Evolutionary conservation across 768 basidiomycete species (phyloP).

Genomic region (Hygrophoropsis aurantiaca): DNA sequence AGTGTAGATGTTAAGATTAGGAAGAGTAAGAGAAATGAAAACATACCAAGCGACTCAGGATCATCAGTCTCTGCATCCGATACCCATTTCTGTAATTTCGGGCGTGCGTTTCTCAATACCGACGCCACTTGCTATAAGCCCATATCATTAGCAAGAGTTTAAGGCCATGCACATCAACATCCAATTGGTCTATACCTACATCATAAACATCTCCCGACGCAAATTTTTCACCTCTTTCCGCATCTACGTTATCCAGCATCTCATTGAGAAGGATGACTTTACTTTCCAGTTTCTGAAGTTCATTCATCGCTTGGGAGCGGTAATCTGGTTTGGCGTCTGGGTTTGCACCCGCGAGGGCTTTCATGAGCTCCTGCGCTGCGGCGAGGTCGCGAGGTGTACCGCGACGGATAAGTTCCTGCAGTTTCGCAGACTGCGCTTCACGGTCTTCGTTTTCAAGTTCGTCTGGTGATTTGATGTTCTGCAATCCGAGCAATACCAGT

Average conservation of each 20-base stretch:
- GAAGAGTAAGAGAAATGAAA: background rate
- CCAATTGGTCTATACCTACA: constrained; percentile 41
- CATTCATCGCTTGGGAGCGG: constrained; percentile 81
- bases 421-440: constrained; percentile 91
- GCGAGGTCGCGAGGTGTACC: constrained; percentile 95
- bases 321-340: constrained; percentile 96
- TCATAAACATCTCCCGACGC: constrained; percentile 92
- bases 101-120: constrained; percentile 77
- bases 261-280: constrained; percentile 96
- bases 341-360: constrained; percentile 89
- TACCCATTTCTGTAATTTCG: constrained; percentile 98
- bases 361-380: constrained; percentile 97
- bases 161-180: background rate
- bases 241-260: constrained; percentile 91
- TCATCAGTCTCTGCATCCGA: constrained; percentile 89
- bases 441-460: constrained; percentile 96
- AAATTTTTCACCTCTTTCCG: constrained; percentile 69
- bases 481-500: background rate
- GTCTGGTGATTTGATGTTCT: constrained; percentile 93
- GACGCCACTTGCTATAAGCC: constrained; percentile 78
- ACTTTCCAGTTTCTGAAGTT: constrained; percentile 91
- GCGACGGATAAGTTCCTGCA: constrained; percentile 96
- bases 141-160: constrained; percentile 6
- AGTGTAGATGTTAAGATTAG: too few relatives aligned
- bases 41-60: constrained; percentile 83